Evolutionary conservation across 768 basidiomycete species (phyloP), one percentile per base, ranked within the genome.

Genomic region (Kwoniella newhampshirensis): DNA sequence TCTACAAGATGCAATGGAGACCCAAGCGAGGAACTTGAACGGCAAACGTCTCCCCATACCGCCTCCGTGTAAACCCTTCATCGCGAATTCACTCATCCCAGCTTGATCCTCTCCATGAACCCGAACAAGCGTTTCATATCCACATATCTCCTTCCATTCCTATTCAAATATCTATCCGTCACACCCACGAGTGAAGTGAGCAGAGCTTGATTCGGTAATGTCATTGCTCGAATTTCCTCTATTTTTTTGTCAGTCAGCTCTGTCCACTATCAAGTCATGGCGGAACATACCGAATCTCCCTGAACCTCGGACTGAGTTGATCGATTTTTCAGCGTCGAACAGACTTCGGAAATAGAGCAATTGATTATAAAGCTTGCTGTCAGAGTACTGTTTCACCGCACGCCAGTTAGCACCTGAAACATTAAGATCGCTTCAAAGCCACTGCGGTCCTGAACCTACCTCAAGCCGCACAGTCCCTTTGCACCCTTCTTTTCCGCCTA

Each of bases 121-220:
- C 87, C 85, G 77, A 99, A 98, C 50, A 99, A 78, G 3, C 80
- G 70, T 35, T 81, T 79, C 64, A 99, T 81, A 64, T 89, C 85
- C 17, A 99, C 89, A 87, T 89, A 98, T 56, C 90, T 83, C 62
- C 93, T 81, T 35, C 89, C 93, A 75, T 87, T 91, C 71, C 86
- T 84, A 60, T 89, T 81, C n/a, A 97, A 81, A 71, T 96, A 89
- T 70, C 84, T 86, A 55, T 88, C 81, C 0, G 89, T 86, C 17
- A 85, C 84, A 0, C 67, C 74, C 0, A 75, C 74, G 77, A 97
- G 81, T 4, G 73, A 69, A 2, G 74, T 58, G 20, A 97, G 79
- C 20, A 86, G 79, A 0, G 58, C 71, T 5, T 64, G 52, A 68
- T 93, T 87, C 27, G 79, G 78, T 0, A 56, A 66, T 2, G 81